Evolutionary conservation across 257 asterid genomes (phyloP), one percentile per base, ranked within the genome.

Genomic region (Nicotiana undulata): DNA sequence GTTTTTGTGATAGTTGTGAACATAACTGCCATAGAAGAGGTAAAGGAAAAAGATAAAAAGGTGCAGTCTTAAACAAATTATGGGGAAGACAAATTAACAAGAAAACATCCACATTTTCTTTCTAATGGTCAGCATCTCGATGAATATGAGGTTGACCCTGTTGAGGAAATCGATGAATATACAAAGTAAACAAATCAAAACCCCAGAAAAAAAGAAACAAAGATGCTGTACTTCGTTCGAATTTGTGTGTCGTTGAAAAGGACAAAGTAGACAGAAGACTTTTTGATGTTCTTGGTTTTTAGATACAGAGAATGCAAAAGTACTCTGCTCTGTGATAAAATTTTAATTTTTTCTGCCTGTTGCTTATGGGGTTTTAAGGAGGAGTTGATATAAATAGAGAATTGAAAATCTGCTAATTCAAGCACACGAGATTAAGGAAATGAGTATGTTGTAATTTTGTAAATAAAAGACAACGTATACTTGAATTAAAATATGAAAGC

Each of bases 51-150:
- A 13, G 74, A 80, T 80, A 13, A 82, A 67, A 64, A 75, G 0
- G 77, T 70, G 75, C 3, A 76, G 51, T 34, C 80, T 63, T 26
- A 46, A 58, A 58, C 28, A 82, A 70, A 8, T 76, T 77, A 67
- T 61, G 65, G 86, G 83, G 80, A 65, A 83, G 59, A 60, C 64
- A 75, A 59, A 79, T 75, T 83, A 88, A 31, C 60, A 84, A 86
- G 86, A 83, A 86, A 78, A 87, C 72, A 85, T 83, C 90, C 89
- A 86, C 86, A 83, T 84, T 85, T 87, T 86, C 88, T 83, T 90
- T 83, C 85, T 82, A 6, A 88, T 72, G 82, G 89, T 85, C 85
- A 83, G 85, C 93, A 93, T 91, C 86, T 89, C 87, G 86, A 81
- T 79, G 81, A 82, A 81, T 64, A 63, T 82, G 63, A 15, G 79